Evolutionary conservation across 208 protist species (phyloP).

Genomic region (Trypanosoma mega): DNA sequence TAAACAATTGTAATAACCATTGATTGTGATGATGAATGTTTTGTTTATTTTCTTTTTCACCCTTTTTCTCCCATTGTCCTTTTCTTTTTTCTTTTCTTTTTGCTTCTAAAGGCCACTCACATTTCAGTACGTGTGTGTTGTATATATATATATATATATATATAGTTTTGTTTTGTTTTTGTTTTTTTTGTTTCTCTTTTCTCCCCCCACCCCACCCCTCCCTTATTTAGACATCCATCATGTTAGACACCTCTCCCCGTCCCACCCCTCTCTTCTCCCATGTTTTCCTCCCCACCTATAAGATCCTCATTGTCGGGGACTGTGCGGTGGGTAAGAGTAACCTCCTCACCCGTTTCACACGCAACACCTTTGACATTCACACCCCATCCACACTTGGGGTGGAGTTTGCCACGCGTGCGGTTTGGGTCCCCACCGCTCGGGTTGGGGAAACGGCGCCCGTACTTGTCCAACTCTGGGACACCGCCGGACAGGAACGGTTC

Average conservation of each 20-base stretch:
- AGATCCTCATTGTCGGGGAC: conserved; percentile 95
- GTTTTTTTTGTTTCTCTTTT: neutral
- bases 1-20: too few species aligned
- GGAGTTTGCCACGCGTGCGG: conserved; percentile 95
- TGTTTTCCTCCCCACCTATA: conserved; percentile 88
- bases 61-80: conserved; percentile 11
- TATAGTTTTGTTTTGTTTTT: conserved; percentile 6
- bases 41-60: conserved; percentile 17
- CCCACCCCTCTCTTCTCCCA: neutral
- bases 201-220: neutral
- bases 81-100: too few species aligned
- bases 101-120: too few species aligned
- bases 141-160: too few species aligned
- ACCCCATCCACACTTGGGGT: conserved; percentile 95
- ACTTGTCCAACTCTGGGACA: conserved; percentile 80
- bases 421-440: conserved; percentile 66
- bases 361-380: conserved; percentile 86
- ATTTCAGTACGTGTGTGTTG: too few species aligned
- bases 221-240: neutral
- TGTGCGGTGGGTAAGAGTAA: conserved; percentile 95
- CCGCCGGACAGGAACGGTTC: conserved; percentile 48
- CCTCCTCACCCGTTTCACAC: conserved; percentile 94
- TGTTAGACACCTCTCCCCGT: neutral
- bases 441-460: conserved; percentile 46
- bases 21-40: neutral